Evolutionary conservation across 768 basidiomycete genomes (phyloP), one percentile per base, ranked within the genome.

Genomic region (Dioszegia hungarica): DNA sequence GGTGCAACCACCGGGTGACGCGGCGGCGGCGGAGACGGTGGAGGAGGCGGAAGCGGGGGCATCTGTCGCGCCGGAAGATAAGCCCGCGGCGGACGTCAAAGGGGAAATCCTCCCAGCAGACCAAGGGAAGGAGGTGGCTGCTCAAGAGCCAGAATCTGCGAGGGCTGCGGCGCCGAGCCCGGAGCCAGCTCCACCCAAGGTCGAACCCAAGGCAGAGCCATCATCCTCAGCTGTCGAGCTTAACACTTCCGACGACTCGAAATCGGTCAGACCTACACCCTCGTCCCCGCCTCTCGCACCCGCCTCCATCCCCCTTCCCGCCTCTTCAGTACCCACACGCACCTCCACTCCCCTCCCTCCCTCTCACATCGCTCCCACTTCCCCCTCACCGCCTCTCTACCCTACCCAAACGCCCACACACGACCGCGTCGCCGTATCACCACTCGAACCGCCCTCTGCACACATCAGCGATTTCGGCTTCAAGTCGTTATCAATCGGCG

Each of bases 361-460:
- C 20, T 36, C n/a, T 52, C 61, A 34, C 22, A 41, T 40, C 10
- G 48, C 37, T n/a, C 43, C 27, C 37, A 46, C 12, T 19, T 45
- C 48, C 19, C n/a, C 51, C 19, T 40, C 56, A n/a, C 15, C 46
- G 14, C 55, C 44, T 17, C 27, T 38, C 22, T 41, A 48, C 15
- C 20, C 34, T 17, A 36, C 54, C 41, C 29, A 49, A 27, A 67
- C 67, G 1, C 67, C 70, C 15, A 62, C 62, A 2, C 47, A 38
- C 5, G 70, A 68, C 44, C 61, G 70, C 14, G 70, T 72, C 1
- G 66, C 67, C 6, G 67, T 69, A 9, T 72, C 70, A 9, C 70
- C 70, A 8, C 64, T 72, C 34, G 70, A 72, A 28, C 50, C 64
- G 8, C 64, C 70, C 3, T 24, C 61, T 4, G 45, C 38, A 1